Evolutionary conservation across 306 rosid genomes (phyloP), one percentile per base, ranked within the genome.

Genomic region (Argentina anserina): DNA sequence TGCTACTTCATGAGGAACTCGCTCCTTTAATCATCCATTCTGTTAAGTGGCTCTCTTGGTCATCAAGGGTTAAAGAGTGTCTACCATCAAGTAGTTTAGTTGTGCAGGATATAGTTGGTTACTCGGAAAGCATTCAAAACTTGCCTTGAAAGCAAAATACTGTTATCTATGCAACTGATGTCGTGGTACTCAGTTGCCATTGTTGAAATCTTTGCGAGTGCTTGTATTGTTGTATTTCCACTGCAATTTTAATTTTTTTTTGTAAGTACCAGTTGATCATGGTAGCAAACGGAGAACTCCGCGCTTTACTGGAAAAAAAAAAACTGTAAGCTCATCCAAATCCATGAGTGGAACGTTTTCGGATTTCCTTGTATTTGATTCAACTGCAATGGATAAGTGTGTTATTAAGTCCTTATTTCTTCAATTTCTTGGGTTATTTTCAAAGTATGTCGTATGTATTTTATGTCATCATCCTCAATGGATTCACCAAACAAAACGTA

Each of bases 41-140:
- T 34, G 14, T 55, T 13, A 74, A 49, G 67, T 56, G 78, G 68
- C 71, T 70, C 61, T 71, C 28, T 50, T 68, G 52, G 70, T 75
- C 73, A 36, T 75, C 73, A 56, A 63, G 75, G 72, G 72, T 71
- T 65, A 71, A 72, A 74, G 77, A 79, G 72, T 75, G 61, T 73
- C 42, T 34, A 72, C 50, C 37, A 1, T 23, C 43, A 1, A 65
- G 71, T 76, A 75, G 75, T 67, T 67, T 78, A 78, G 80, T 82
- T 81, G 81, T 77, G 83, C 77, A 75, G 76, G 70, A 76, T 41
- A 79, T 61, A 75, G 85, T 62, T 79, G 79, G 85, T 84, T 55
- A 72, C 82, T 62, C 76, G 79, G 83, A 87, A 76, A 64, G 70
- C 87, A 76, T 75, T 47, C 50, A 70, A 72, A 78, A 74, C 72